Conservation (phyloP, 108 stramenopile species). For the Skeletonema costatum region DNA sequence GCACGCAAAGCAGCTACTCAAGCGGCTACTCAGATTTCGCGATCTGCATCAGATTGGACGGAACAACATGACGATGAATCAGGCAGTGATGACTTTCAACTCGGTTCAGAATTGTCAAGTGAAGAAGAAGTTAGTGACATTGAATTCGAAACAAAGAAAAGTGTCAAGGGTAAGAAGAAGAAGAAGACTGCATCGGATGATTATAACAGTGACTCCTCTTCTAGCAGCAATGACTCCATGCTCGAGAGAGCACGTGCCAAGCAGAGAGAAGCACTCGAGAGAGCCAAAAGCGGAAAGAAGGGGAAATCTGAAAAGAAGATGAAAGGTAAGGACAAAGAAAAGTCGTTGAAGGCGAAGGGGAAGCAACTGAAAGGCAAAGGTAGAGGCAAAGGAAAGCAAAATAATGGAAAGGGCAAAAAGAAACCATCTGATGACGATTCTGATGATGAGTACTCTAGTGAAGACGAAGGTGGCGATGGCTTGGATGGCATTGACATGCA, state of each 20-base stretch:
- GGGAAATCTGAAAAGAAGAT: slow-evolving; percentile 31
- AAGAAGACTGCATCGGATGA: slow-evolving; percentile 8
- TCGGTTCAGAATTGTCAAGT: slow-evolving; percentile 10
- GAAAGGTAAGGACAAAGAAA: slow-evolving; percentile 10
- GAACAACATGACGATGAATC: slow-evolving; percentile 33
- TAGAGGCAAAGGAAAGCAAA: slow-evolving; percentile 19
- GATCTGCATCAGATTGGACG: slow-evolving; percentile 43
- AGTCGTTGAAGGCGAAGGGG: slow-evolving; percentile 1
- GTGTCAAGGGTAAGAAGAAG: neutral
- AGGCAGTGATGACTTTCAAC: slow-evolving; percentile 31
- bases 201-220: slow-evolving; percentile 16
- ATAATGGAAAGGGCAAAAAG: slow-evolving; percentile 31
- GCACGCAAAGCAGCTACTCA: slow-evolving; percentile 37
- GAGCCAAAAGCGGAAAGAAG: slow-evolving; percentile 28
- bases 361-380: slow-evolving; percentile 33
- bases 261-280: slow-evolving; percentile 52
- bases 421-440: slow-evolving; percentile 50
- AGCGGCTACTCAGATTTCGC: slow-evolving; percentile 34
- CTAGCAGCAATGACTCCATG: slow-evolving; percentile 46
- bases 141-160: neutral
- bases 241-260: slow-evolving; percentile 53
- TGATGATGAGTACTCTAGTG: slow-evolving; percentile 37
- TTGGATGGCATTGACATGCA: slow-evolving; percentile 59
- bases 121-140: slow-evolving; percentile 4
- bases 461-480: slow-evolving; percentile 31